These are phyloP conservation scores for Pythium myriotylum DNA, from an alignment of 352 stramenopile species.

Conservation along the genomic window DNA sequence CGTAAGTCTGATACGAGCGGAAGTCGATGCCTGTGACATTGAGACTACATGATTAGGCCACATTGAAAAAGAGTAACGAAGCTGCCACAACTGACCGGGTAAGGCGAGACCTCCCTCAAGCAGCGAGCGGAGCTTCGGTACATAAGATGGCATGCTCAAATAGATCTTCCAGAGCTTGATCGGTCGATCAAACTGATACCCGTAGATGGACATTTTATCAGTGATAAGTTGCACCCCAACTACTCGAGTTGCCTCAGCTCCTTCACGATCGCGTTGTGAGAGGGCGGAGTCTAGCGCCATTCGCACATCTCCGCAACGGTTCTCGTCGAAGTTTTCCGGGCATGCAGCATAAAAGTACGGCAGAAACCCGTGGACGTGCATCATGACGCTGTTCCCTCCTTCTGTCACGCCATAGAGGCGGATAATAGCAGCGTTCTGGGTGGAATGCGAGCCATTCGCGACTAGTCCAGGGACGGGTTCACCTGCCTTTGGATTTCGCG, in stretches of 20 bases:
- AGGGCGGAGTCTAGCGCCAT: constrained; percentile 61
- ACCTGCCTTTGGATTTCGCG: constrained; percentile 83
- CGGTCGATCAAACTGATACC: constrained; percentile 79
- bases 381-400: constrained; percentile 94
- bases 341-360: constrained; percentile 97
- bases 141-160: constrained; percentile 93
- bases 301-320: constrained; percentile 70
- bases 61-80: not conserved
- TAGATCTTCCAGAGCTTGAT: constrained; percentile 91
- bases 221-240: constrained; percentile 75
- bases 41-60: not conserved
- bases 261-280: constrained; percentile 54
- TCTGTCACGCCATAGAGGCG: constrained; percentile 97
- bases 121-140: constrained; percentile 92
- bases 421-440: constrained; percentile 90
- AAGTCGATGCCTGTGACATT: constrained; percentile 50
- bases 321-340: constrained; percentile 67
- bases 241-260: constrained; percentile 44
- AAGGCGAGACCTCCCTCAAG: constrained; percentile 87
- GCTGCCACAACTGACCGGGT: constrained; percentile 30
- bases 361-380: constrained; percentile 98
- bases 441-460: constrained; percentile 88
- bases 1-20: constrained; percentile 92
- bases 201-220: constrained; percentile 87
- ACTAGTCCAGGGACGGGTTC: constrained; percentile 67